Conservation (phyloP, 225 moss, liverwort and hornwort genomes). For the Takakia lepidozioides region DNA sequence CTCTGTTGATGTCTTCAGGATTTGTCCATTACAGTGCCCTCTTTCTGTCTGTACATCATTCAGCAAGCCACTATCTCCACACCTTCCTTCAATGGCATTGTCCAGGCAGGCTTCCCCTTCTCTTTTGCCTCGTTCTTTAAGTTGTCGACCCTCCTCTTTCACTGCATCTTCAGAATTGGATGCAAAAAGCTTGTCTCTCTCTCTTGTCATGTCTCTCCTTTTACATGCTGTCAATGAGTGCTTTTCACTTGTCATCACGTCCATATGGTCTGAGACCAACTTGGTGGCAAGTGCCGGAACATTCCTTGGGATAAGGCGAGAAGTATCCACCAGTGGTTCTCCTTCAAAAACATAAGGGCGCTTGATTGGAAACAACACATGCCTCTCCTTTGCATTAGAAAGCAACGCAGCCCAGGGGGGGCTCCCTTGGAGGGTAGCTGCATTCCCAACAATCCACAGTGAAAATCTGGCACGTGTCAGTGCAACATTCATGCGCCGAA, state of each 20-base stretch:
- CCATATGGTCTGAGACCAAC: neutral
- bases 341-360: slow-evolving; percentile 38
- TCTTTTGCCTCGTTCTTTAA: neutral
- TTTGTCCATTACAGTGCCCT: no score
- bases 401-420: slow-evolving; percentile 73
- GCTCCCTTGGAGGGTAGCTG: slow-evolving; percentile 53
- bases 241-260: neutral
- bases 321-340: neutral
- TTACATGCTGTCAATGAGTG: neutral
- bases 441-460: slow-evolving; percentile 92
- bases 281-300: neutral
- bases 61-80: no score
- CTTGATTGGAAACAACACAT: slow-evolving; percentile 34
- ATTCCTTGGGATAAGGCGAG: slow-evolving; percentile 16
- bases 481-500: slow-evolving; percentile 97
- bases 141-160: neutral
- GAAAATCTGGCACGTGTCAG: slow-evolving; percentile 90
- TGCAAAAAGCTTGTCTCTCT: no score
- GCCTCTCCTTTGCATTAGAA: slow-evolving; percentile 48
- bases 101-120: no score
- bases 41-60: no score
- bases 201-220: neutral
- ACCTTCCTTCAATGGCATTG: no score
- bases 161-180: neutral
- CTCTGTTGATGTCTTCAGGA: neutral